Evolutionary conservation across 176 grass and related monocot species (phyloP), one percentile per base, ranked within the genome.

Genomic region (Phyllostachys edulis): DNA sequence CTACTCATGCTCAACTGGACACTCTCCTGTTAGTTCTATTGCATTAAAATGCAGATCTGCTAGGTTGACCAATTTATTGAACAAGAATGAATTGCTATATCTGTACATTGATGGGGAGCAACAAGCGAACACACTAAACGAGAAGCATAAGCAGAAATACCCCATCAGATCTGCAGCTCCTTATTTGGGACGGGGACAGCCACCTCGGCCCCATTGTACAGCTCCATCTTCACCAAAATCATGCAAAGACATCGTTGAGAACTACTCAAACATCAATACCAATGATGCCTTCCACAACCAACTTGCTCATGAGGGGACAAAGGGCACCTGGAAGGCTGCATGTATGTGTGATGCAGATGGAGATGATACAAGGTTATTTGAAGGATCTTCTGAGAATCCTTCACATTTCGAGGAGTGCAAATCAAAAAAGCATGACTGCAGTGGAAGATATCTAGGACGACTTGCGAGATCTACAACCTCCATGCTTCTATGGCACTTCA

Each of bases 381-480:
- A 78, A 71, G 79, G 45, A 71, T 71, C 47, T 73, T 82, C 78
- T 37, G 88, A 78, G 42, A 78, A 59, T 37, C 2, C 77, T 82
- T 50, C 78, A 7, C 46, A 78, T 36, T 71, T 56, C 18, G 78
- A 66, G 67, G 78, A 78, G 36, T 39, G 56, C 59, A 83, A 86
- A 80, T 86, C 89, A n/a, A 21, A 73, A 88, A 64, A 98, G 75
- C 27, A 82, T 87, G 74, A 85, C 71, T 14, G 49, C 81, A 61
- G 45, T 83, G 41, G 78, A 97, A 85, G 94, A 97, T 89, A 91
- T 91, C n/a, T 91, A 84, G 38, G 89, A 88, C 63, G 84, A 91
- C 67, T 69, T 71, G 55, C 73, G 76, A 56, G 86, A 84, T 77
- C 74, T 55, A 21, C 71, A 18, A 66, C 78, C 64, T 78, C 66